Base-by-base conservation (phyloP, 2,329 filamentous ascomycete genomes). In the Aspergillus ochraceoroseus region DNA sequence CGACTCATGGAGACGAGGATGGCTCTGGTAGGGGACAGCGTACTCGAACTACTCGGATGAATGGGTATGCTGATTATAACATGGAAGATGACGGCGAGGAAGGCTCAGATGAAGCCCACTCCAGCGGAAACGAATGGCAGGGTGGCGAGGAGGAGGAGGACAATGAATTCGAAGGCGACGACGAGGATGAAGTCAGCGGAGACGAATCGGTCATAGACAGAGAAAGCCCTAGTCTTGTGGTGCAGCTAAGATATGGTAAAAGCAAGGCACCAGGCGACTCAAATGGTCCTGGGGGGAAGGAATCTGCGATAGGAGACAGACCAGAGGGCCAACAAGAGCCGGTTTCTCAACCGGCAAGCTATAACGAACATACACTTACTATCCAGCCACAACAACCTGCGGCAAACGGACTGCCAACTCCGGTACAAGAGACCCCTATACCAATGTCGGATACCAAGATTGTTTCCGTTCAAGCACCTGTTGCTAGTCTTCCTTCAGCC, bases 61-160 rank as follows among this genome's bases (percentile, higher is more conserved):
- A 65, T 46, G 63, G 62, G 6, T 62, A 70, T 40, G 68, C 68
- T 27, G 55, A 73, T 70, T 80, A 82, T 56, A 75, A 80, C 42
- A 74, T 75, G 25, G 70, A 77, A 54, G 72, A 81, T 54, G 75
- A 79, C 55, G 79, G 72, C 61, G 78, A 86, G 9, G 83, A 86
- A 6, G 79, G 77, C 29, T 81, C 80, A 5, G 82, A 82, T 38
- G 73, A 67, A 4, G 73, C 62, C 11, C 81, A 79, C 45, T 75
- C 73, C 11, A 76, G 73, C 43, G 74, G 66, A 13, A 82, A 80
- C 46, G 83, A 86, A 49, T 86, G 80, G 58, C 82, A 87, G 30
- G 82, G 83, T 35, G 85, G 82, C 7, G 85, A 84, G 40, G 85
- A 88, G 43, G 83, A 84, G 42, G 80, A 83, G 25, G 77, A 87